A percentile compares a stretch with the other conserved stretches of the same genome.
Evolutionary conservation across 2,329 filamentous ascomycete genomes (phyloP).

Genomic region (Furcasterigmium furcatum): DNA sequence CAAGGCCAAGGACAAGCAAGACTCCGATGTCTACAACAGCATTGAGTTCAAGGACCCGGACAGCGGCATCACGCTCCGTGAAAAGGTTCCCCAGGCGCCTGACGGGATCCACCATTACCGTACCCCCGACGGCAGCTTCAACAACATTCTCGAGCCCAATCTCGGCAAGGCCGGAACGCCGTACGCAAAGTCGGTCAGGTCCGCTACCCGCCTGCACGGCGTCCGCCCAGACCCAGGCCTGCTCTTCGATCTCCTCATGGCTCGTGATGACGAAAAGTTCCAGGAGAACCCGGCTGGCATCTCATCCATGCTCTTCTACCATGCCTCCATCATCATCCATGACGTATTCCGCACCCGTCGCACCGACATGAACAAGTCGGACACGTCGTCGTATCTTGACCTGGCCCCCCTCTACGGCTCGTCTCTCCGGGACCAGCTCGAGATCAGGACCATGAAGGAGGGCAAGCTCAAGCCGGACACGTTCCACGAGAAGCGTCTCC

Average conservation of each 20-base stretch:
- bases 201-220: no score
- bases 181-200: slow-evolving; percentile 13
- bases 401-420: slow-evolving; percentile 71
- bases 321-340: slow-evolving; percentile 69
- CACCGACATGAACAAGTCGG: slow-evolving; percentile 57
- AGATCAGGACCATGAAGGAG: slow-evolving; percentile 59
- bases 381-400: slow-evolving; percentile 74
- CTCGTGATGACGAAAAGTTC: slow-evolving; percentile 42
- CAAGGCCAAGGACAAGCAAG: slow-evolving; percentile 23
- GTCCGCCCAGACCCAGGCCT: slow-evolving; percentile 10
- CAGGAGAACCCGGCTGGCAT: slow-evolving; percentile 68
- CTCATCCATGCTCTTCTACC: slow-evolving; percentile 72
- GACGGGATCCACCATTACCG: slow-evolving; percentile 24
- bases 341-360: slow-evolving; percentile 44
- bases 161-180: slow-evolving; percentile 13
- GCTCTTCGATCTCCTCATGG: not conserved
- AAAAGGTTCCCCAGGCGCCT: slow-evolving; percentile 29
- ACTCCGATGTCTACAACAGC: slow-evolving; percentile 22
- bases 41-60: slow-evolving; percentile 37
- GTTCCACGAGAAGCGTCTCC: slow-evolving; percentile 62
- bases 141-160: slow-evolving; percentile 10
- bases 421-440: slow-evolving; percentile 57
- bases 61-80: slow-evolving; percentile 29
- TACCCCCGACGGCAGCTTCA: slow-evolving; percentile 14
- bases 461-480: slow-evolving; percentile 67